Percentiles rank a stretch among this genome's conserved stretches.
phyloP scores from a whole-genome alignment of 2,329 filamentous ascomycete species.

The Cladosporium cucumerinum region DNA sequence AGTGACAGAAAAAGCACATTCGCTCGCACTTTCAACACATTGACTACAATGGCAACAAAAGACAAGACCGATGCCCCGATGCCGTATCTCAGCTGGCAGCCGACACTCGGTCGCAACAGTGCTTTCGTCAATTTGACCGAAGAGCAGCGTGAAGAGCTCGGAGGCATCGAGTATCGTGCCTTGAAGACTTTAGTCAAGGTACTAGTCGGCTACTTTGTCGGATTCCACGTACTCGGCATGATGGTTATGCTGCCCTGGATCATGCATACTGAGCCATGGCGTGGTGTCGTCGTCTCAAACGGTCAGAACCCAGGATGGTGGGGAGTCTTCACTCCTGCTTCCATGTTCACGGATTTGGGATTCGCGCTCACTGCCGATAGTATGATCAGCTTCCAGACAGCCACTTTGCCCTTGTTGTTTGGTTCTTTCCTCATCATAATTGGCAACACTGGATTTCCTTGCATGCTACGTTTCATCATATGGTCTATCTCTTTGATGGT shows the following conservation, averaged over 20 bases:
- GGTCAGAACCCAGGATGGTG: constrained; percentile 77
- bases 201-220: constrained; percentile 73
- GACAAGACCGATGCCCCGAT: constrained; percentile 56
- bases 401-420: constrained; percentile 70
- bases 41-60: constrained; percentile 49
- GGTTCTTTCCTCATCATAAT: constrained; percentile 87
- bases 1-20: constrained; percentile 24
- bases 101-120: constrained; percentile 89
- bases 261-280: constrained; percentile 59
- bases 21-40: constrained; percentile 55
- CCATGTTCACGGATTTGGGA: constrained; percentile 92
- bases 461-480: constrained; percentile 90
- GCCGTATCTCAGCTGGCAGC: constrained; percentile 92
- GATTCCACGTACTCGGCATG: constrained; percentile 75
- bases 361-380: constrained; percentile 90
- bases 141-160: constrained; percentile 89
- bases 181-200: constrained; percentile 81
- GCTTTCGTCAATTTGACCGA: constrained; percentile 84
- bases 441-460: constrained; percentile 92
- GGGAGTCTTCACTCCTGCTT: constrained; percentile 82
- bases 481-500: constrained; percentile 71
- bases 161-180: constrained; percentile 93
- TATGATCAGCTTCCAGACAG: constrained; percentile 82
- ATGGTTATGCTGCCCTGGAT: constrained; percentile 80
- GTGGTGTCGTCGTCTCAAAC: constrained; percentile 57